Percentiles rank a stretch among this genome's conserved stretches.
Conservation (phyloP, 768 basidiomycete species). For the Pulveroboletus frians region DNA sequence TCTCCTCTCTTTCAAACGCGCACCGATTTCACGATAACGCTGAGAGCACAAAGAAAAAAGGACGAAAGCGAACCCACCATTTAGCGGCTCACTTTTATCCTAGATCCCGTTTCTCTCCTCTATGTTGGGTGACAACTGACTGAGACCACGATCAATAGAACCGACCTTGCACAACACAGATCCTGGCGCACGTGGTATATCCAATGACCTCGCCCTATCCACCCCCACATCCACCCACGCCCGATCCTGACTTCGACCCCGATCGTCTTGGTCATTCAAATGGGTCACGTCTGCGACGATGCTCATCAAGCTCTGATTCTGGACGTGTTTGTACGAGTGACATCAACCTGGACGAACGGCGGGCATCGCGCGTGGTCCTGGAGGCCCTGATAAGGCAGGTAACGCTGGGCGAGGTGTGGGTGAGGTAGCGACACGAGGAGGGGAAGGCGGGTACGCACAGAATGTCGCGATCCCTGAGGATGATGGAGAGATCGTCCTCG, state of each 20-base stretch:
- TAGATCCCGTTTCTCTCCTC: background rate
- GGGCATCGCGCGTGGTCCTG: constrained; percentile 42
- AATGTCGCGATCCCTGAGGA: constrained; percentile 71
- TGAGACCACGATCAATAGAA: background rate
- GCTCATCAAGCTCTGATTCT: constrained; percentile 50
- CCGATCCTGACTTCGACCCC: background rate
- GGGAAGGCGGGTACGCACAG: constrained; percentile 48
- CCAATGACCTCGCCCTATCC: constrained; percentile 17
- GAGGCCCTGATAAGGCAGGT: constrained; percentile 77
- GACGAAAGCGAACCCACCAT: too few relatives aligned
- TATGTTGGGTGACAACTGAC: background rate
- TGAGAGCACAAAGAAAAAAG: background rate
- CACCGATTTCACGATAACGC: background rate
- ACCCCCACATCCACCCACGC: background rate
- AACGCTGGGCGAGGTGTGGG: constrained; percentile 44
- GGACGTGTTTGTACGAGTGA: constrained; percentile 4
- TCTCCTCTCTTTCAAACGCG: background rate
- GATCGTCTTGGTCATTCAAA: constrained; percentile 26
- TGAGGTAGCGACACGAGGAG: background rate
- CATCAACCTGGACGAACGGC: constrained; percentile 28
- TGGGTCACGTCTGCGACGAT: constrained; percentile 60
- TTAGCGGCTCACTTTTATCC: background rate
- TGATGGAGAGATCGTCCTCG: constrained; percentile 70
- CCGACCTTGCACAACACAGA: too few relatives aligned
- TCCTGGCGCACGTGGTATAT: constrained; percentile 20